Evolutionary conservation across 805 yeast genomes (phyloP).

Genomic region (Lipomyces spencermartinsiae): DNA sequence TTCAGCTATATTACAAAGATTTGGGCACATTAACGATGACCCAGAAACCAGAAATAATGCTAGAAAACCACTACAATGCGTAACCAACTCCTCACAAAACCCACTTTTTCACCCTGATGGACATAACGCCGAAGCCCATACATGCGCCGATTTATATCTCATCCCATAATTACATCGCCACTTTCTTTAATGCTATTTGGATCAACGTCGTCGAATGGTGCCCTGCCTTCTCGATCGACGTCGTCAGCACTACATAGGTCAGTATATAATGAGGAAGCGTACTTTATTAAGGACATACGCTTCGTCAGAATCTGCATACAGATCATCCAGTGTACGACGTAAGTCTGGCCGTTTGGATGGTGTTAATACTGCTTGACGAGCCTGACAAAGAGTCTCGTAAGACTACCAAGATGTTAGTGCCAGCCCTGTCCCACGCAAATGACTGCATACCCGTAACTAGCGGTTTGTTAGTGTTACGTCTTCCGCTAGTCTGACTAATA

Average conservation of each 20-base stretch:
- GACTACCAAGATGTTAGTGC: conserved; percentile 13
- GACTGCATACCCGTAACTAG: conserved; percentile 23
- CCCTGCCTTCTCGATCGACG: conserved; percentile 21
- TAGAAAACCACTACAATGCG: not conserved
- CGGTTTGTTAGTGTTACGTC: conserved; percentile 1
- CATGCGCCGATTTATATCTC: not conserved
- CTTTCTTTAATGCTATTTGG: not conserved
- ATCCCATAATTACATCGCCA: not conserved
- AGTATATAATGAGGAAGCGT: not conserved
- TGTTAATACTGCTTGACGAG: conserved; percentile 20
- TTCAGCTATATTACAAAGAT: not conserved
- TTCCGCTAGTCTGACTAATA: not conserved
- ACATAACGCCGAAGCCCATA: not conserved
- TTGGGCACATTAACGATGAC: not conserved
- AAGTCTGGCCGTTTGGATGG: not conserved
- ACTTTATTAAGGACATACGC: not conserved
- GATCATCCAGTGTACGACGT: conserved; percentile 29
- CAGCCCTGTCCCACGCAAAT: not conserved
- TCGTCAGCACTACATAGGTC: not conserved
- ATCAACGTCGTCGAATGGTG: conserved; percentile 20
- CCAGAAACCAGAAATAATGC: not conserved
- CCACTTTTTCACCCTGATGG: not conserved
- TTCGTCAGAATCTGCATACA: conserved; percentile 22
- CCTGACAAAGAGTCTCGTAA: conserved; percentile 31
- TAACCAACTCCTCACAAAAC: not conserved